Base-by-base conservation (phyloP, 2,329 filamentous ascomycete genomes). In the Colletotrichum siamense region DNA sequence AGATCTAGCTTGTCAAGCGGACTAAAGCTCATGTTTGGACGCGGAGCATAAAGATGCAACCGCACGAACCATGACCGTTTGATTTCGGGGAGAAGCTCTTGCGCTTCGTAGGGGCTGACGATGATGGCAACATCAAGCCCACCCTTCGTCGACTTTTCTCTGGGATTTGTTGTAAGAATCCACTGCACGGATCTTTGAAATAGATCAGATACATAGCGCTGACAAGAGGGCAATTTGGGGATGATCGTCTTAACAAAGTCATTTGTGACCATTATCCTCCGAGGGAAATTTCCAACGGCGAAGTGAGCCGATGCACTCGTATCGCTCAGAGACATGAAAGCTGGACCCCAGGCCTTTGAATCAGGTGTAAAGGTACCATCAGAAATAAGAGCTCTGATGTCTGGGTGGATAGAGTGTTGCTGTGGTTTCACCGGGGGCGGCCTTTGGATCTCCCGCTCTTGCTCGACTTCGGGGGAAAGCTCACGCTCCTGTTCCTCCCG, bases 401-500 rank as follows among this genome's bases (percentile, higher is more conserved):
- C 83, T 0, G 71, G 13, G 68, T 92, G 87, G 0, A 92, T 13
- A 0, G 0, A 3, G 62, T 93, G 90, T 0, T 10, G 2, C 0
- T 77, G 79, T 0, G 92, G 86, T 1, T 79, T 49, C 1, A 85
- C 84, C 0, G 82, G 73, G 0, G 81, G 79, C 0, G 91, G 90
- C 2, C 84, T 85, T 77, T 94, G 85, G 1, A 91, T 78, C 65
- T 94, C 84, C 1, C 87, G 84, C 79, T 95, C 91, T 30, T 89
- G 83, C 78, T 95, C 91, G 1, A 91, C 87, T 76, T 95, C 93
- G 0, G 91, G 92, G 0, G 91, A 87, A 0, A 95, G 84, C 77
- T 95, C 94, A 1, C 93, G 87, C 80, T 95, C 93, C 78, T 95
- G 92, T 73, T 95, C 94, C 79, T 95, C 92, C 4, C 90, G 84